A percentile compares a stretch with the other conserved stretches of the same genome.
These are phyloP conservation scores for Boletales sp. DNA, from an alignment of 768 basidiomycete genomes.

Conservation along the genomic window DNA sequence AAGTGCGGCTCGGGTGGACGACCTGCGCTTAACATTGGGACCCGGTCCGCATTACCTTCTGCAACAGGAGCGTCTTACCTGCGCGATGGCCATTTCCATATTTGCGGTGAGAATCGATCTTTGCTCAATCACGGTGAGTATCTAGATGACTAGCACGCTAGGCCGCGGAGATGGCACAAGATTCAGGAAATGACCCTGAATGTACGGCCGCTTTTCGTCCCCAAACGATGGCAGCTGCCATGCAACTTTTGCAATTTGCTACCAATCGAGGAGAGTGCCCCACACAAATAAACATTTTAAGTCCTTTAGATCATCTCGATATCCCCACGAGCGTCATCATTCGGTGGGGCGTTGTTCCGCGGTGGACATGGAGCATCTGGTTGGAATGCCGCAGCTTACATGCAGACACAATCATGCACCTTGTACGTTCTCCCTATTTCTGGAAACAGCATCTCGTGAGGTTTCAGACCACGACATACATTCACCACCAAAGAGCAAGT, in stretches of 20 bases:
- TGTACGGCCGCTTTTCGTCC: conserved; percentile 38
- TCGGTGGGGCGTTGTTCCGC: conserved; percentile 52
- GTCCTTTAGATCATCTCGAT: conserved; percentile 32
- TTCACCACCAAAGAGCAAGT: conserved; percentile 36
- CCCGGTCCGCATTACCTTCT: conserved; percentile 8
- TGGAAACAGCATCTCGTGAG: background rate
- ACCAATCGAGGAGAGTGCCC: conserved; percentile 28
- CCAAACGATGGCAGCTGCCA: conserved; percentile 40
- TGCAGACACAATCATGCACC: conserved; percentile 43
- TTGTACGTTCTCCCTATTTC: conserved; percentile 38
- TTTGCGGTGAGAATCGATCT: conserved; percentile 30
- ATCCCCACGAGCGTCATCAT: conserved; percentile 48
- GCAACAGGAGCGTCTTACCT: conserved; percentile 27
- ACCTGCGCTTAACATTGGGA: background rate
- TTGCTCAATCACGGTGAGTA: background rate
- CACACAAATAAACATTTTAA: conserved; percentile 2
- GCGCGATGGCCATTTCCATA: conserved; percentile 35
- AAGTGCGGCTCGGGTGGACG: conserved; percentile 14
- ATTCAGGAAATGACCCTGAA: background rate
- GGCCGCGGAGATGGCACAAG: conserved; percentile 19
- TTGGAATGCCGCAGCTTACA: conserved; percentile 47
- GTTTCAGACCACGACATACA: conserved; percentile 50
- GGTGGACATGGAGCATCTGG: conserved; percentile 69
- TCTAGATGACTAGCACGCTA: conserved; percentile 6
- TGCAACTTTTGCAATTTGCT: conserved; percentile 42